phyloP scores from a whole-genome alignment of 2,329 filamentous ascomycete genomes.

The Phaeosphaeria sp. region DNA sequence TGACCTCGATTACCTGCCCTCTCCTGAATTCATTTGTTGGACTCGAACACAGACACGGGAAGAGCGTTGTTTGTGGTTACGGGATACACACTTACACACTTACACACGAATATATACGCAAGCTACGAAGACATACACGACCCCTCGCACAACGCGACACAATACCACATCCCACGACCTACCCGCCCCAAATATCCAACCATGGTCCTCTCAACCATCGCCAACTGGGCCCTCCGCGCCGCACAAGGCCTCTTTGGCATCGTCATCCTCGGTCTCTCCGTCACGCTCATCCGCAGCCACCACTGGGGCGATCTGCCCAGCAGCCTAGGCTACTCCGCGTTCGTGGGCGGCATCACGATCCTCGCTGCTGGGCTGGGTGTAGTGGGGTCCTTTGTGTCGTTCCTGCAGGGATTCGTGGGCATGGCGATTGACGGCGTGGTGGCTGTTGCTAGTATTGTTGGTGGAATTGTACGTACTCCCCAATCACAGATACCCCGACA shows the following conservation, averaged over 20 bases:
- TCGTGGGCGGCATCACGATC: slow-evolving; percentile 25
- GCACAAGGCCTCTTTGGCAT: slow-evolving; percentile 28
- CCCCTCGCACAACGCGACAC: background rate
- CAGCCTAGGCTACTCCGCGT: slow-evolving; percentile 19
- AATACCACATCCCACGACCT: background rate
- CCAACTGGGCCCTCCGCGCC: slow-evolving; percentile 24
- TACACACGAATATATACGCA: background rate
- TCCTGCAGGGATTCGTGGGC: slow-evolving; percentile 20
- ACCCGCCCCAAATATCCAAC: background rate
- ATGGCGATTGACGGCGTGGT: slow-evolving; percentile 19
- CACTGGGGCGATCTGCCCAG: slow-evolving; percentile 12
- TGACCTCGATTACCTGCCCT: no score
- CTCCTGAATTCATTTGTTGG: no score
- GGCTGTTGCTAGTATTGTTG: slow-evolving; percentile 19
- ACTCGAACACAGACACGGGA: no score
- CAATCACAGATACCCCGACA: background rate
- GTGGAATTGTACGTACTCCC: slow-evolving; percentile 24
- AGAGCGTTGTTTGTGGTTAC: background rate
- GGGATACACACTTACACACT: background rate
- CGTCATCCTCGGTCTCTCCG: slow-evolving; percentile 28
- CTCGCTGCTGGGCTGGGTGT: slow-evolving; percentile 25
- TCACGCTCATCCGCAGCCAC: slow-evolving; percentile 25
- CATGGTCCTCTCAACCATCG: slow-evolving; percentile 7
- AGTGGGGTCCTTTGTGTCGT: slow-evolving; percentile 15
- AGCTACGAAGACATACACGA: no score